phyloP scores from a whole-genome alignment of 331 rosid genomes.

The Pyracantha coccinea region DNA sequence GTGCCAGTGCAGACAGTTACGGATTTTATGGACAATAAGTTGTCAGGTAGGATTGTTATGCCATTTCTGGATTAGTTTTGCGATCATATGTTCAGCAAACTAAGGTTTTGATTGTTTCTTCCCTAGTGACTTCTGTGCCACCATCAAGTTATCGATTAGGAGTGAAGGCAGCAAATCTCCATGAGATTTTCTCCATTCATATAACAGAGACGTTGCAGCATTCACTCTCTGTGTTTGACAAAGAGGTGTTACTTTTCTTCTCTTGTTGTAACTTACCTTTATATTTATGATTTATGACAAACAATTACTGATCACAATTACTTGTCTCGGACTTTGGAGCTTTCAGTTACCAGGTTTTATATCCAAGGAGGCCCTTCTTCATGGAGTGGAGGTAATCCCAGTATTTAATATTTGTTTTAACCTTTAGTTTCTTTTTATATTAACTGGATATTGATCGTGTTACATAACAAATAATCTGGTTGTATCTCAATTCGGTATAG shows the following conservation, averaged over 20 bases:
- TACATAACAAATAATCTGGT: neutral
- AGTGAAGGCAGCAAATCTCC: conserved; percentile 79
- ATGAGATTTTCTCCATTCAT: conserved; percentile 58
- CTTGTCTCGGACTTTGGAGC: conserved; percentile 14
- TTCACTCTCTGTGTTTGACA: conserved; percentile 57
- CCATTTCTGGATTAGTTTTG: neutral
- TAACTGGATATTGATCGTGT: neutral
- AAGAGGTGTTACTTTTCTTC: conserved; percentile 53
- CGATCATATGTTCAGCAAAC: conserved; percentile 10
- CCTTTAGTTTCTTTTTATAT: neutral
- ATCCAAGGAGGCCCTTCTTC: conserved; percentile 82
- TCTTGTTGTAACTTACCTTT: neutral
- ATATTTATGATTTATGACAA: neutral
- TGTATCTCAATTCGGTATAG: neutral
- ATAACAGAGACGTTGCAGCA: conserved; percentile 71
- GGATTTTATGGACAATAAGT: conserved; percentile 64
- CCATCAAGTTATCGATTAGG: conserved; percentile 95
- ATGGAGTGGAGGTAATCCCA: conserved; percentile 86
- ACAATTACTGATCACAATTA: neutral
- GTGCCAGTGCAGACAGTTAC: conserved; percentile 93
- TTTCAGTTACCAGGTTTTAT: conserved; percentile 89
- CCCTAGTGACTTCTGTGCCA: conserved; percentile 60
- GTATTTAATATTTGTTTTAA: neutral
- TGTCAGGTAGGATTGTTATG: conserved; percentile 47
- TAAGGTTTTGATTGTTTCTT: conserved; percentile 3